phyloP scores from a whole-genome alignment of 2,329 filamentous ascomycete genomes.

The Neonectria magnoliae region DNA sequence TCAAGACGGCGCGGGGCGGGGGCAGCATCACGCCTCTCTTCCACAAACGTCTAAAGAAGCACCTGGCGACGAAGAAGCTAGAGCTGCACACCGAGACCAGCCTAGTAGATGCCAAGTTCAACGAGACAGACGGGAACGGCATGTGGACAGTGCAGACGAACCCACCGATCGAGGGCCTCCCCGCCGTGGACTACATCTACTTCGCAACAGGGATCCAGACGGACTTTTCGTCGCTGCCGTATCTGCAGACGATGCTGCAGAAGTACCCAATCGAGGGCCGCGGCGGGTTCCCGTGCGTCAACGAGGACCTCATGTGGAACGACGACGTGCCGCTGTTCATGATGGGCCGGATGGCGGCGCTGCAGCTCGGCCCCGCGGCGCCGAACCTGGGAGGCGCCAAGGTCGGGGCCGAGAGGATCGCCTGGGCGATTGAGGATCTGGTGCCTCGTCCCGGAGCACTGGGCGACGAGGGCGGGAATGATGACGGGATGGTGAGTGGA shows the following conservation, averaged over 20 bases:
- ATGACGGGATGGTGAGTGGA: slow-evolving; percentile 19
- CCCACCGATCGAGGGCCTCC: slow-evolving; percentile 62
- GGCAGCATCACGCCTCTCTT: slow-evolving; percentile 80
- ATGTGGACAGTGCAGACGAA: slow-evolving; percentile 59
- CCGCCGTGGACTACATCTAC: slow-evolving; percentile 74
- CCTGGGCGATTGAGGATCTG: slow-evolving; percentile 74
- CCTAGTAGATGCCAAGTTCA: slow-evolving; percentile 62
- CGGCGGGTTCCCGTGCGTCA: slow-evolving; percentile 77
- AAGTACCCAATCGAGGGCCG: slow-evolving; percentile 70
- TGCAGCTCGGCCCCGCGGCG: slow-evolving; percentile 77
- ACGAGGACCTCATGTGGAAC: slow-evolving; percentile 79
- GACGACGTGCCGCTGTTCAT: slow-evolving; percentile 78
- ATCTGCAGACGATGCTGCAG: slow-evolving; percentile 66
- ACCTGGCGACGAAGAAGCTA: slow-evolving; percentile 62
- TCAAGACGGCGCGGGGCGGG: slow-evolving; percentile 73
- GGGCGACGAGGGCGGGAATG: slow-evolving; percentile 24
- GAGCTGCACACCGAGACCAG: slow-evolving; percentile 67
- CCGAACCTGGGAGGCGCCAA: slow-evolving; percentile 80
- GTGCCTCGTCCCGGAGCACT: slow-evolving; percentile 33
- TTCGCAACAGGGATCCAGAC: slow-evolving; percentile 79
- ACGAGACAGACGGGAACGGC: slow-evolving; percentile 48
- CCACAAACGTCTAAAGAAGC: slow-evolving; percentile 71
- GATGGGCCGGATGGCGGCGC: slow-evolving; percentile 72
- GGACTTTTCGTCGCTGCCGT: slow-evolving; percentile 68
- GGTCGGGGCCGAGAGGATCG: slow-evolving; percentile 76